Base-by-base conservation (phyloP, 805 yeast genomes). In the Debaryomyces hansenii region DNA sequence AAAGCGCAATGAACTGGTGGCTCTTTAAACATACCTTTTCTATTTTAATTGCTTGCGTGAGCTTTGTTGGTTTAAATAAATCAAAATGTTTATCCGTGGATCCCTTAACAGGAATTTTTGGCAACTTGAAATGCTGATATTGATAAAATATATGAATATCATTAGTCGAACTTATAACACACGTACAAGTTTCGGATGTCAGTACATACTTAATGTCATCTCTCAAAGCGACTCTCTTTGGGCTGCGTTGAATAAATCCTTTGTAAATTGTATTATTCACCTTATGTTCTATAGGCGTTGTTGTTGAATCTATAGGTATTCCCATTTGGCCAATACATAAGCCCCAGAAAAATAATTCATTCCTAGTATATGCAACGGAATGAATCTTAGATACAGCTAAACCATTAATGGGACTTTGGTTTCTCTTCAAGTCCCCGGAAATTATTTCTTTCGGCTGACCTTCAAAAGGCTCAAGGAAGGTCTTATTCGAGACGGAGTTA, bases 291-390 rank as follows among this genome's bases (percentile, higher is more conserved):
- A 57, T 46, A 11, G 50, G 38, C 5, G 52, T 44, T 2, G 31
- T 32, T 11, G 20, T 45, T 3, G 41, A 35, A 11, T 40, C 48
- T 5, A 58, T 40, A 11, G 69, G 55, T 41, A 78, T 69, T 2
- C 92, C 92, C 83, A 89, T 80, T 61, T 89, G 96, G 0, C 96
- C 96, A 31, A 81, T 67, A 58, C 89, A 87, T 32, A 84, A 65
- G 2, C 96, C 96, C 96, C 96, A 89, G 33, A 80, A 63, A 49
- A 67, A 78, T 1, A 85, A 52, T 8, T 77, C 78, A 37, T 67
- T 60, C 5, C 67, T 69, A 0, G 83, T 67, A 49, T 73, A 84
- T 0, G 79, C 87, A 15, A 83, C 74, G 4, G 92, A 81, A 59
- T 88, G 95, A 10, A 84, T 73, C 40, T 77, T 81, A 3, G 96